Evolutionary conservation across 179 eudicot genomes (phyloP), one percentile per base, ranked within the genome.

Genomic region (Actinidia chinensis): DNA sequence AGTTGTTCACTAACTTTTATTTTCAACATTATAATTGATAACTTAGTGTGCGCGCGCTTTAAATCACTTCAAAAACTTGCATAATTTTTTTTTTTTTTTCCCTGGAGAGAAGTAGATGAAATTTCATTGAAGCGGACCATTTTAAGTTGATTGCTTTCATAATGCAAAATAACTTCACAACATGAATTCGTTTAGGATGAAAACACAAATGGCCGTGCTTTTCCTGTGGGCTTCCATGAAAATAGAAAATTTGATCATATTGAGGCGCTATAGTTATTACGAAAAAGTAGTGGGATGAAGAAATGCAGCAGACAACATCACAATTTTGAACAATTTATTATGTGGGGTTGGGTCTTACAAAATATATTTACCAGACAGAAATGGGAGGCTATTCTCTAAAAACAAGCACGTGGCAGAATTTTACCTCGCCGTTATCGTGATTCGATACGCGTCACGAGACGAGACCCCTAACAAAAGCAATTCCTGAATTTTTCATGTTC

Each of bases 351-450:
- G 56, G 40, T 20, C 23, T 8, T 17, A 20, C 4, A 11, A 70
- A 70, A 70, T 70, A 70, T 70, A 58, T 70, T 47, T 11, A 15
- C 74, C 74, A 70, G 8, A 25, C 74, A 70, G 8, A 25, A 48
- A 51, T 70, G 48, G 42, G 74, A 70, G 36, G 36, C n/a, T 3
- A 22, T 9, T 22, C n/a, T 48, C 36, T 12, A 6, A 23, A 47
- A 4, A 13, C n/a, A 51, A 22, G 22, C 74, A 70, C 74, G 74
- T 70, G 74, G 36, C 74, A 17, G 8, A 20, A 47, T 36, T 36
- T 14, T 20, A 18, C 25, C 71, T 4, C n/a, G 72, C 20, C 72
- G n/a, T 43, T 42, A 4, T 42, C 51, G 10, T 50, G 13, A 15
- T 68, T 7, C 20, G 25, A 43, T n/a, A 68, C 23, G 51, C 52